Base-by-base conservation (phyloP, 2,329 filamentous ascomycete genomes). In the Sclerotinia spermophila region DNA sequence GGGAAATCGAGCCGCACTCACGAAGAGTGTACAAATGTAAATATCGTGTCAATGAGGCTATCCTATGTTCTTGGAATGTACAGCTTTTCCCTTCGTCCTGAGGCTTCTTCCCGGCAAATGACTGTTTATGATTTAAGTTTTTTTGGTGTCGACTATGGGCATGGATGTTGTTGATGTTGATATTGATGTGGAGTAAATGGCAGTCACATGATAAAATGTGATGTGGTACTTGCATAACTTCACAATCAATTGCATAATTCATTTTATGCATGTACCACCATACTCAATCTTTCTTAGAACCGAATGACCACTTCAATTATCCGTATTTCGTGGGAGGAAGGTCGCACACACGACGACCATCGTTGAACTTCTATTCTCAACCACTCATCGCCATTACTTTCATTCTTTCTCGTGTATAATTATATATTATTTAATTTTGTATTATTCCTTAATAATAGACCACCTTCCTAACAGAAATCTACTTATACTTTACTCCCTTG, bases 391-490 rank as follows among this genome's bases (percentile, higher is more conserved):
- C 45, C 11, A 17, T 61, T 51, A 19, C 35, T 69, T 69, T 44
- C 67, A 27, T 69, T 69, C 59, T 51, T 40, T 55, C 30, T n/a
- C 59, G 8, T 65, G 27, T 65, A 65, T 66, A 53, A 64, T 69
- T 56, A 38, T 69, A 65, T 56, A 45, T 64, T 69, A 24, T 64
- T 65, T 65, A 69, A 69, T 69, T 69, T 64, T 65, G 44, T 53
- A 30, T 27, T 38, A 40, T 55, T 24, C 60, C 19, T 8, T 59
- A 59, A 35, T 24, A 66, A n/a, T 27, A 33, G 24, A 55, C 35
- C 27, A 40, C 38, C 59, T 45, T 30, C 27, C 59, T 11, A 17
- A 45, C 51, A 17, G 5, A 65, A 53, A 19, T 53, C 51, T 19
- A 53, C 30, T 27, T 13, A 40, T 64, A 40, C n/a, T 19, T 30